Evolutionary conservation across 208 protist genomes (phyloP).

Genomic region (Crithidia fasciculata): DNA sequence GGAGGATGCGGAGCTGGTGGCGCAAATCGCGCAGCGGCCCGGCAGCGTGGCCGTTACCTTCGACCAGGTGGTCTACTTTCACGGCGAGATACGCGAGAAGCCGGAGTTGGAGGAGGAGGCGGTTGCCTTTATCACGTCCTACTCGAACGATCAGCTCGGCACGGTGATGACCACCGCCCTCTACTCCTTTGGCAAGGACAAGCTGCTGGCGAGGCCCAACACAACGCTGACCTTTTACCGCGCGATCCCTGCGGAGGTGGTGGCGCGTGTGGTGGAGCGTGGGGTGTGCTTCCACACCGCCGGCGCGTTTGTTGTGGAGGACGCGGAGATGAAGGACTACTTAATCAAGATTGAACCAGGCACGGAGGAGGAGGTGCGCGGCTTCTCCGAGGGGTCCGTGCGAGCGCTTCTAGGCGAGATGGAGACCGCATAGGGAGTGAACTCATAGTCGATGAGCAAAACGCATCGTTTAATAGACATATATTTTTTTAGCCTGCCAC

Average conservation of each 20-base stretch:
- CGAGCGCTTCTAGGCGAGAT: constrained; percentile 30
- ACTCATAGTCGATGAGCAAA: neutral
- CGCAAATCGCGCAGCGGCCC: constrained; percentile 12
- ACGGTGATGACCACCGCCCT: constrained; percentile 79
- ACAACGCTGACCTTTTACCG: constrained; percentile 73
- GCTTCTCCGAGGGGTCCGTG: constrained; percentile 42
- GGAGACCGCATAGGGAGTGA: neutral
- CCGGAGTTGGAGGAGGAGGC: constrained; percentile 55
- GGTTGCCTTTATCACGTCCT: constrained; percentile 56
- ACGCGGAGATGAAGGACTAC: constrained; percentile 62
- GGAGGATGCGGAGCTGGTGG: constrained; percentile 16
- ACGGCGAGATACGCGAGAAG: constrained; percentile 86
- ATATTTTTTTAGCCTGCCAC: no score
- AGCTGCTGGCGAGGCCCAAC: constrained; percentile 36
- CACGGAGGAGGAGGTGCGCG: constrained; percentile 57
- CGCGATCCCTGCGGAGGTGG: constrained; percentile 42
- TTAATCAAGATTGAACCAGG: constrained; percentile 57
- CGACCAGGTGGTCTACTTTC: constrained; percentile 86
- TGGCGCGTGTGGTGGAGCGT: constrained; percentile 62
- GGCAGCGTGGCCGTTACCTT: constrained; percentile 72
- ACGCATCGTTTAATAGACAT: no score
- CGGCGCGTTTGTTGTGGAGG: constrained; percentile 82
- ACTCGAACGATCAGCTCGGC: constrained; percentile 59
- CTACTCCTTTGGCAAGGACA: constrained; percentile 38
- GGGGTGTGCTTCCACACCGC: constrained; percentile 57